Base-by-base conservation (phyloP, 176 grass and related monocot species). In the Secale cereale region DNA sequence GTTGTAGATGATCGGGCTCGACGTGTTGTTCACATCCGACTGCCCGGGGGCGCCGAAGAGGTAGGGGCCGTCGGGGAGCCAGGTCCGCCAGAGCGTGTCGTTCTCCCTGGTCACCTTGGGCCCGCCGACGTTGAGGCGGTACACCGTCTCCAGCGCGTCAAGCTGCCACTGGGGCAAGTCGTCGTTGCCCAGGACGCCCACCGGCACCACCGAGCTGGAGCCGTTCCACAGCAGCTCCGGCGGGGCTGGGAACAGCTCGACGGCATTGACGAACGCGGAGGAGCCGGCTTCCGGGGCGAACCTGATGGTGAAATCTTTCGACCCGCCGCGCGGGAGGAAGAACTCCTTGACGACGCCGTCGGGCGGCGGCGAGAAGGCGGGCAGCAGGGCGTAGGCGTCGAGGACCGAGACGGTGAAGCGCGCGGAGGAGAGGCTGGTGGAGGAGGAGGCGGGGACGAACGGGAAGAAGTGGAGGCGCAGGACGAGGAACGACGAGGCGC, bases 401-500 rank as follows among this genome's bases (percentile, higher is more conserved):
- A 26, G 77, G 13, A 88, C 69, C 1, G 37, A 75, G 71, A 97
- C 92, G 22, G 75, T 9, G 81, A 97, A 97, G 16, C 43, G 52
- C 7, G 90, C 88, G 7, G 89, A 64, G 26, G 80, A 68, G 84
- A 91, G 25, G 59, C 80, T 59, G 2, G 64, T 54, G 43, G 25
- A 0, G 59, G 29, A 0, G 46, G 67, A 28, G 39, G 28, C 29
- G 22, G 67, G 14, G 15, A 87, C 20, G 83, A 93, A 91, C 1
- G 91, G 93, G 76, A 85, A 76, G 82, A 98, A 95, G 74, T 98
- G 96, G 81, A 98, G 85, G 75, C 96, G 96, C 78, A 98, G 89
- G 76, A 98, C 78, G 86, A 92, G 59, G 27, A 59, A 85, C 70
- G 71, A 0, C 15, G 71, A 5, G 4, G 50, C 64, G 30, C 33